These are phyloP conservation scores for Auxenochlorella pyrenoidosa DNA, from an alignment of 139 green algal genomes.

Conservation along the genomic window DNA sequence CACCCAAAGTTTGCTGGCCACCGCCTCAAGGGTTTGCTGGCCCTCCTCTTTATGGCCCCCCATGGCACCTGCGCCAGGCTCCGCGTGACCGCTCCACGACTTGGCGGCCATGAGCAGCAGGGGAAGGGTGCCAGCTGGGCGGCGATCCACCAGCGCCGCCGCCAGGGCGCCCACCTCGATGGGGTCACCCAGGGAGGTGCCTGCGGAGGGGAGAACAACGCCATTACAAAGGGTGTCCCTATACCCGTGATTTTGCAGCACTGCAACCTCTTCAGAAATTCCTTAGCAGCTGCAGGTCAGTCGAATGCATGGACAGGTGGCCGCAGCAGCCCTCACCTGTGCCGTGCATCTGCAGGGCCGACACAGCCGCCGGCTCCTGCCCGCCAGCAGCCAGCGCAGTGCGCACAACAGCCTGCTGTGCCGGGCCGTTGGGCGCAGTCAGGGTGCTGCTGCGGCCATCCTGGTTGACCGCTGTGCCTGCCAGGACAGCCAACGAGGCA, in stretches of 20 bases:
- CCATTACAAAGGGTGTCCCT: no score
- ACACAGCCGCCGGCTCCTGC: background rate
- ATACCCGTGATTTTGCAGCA: no score
- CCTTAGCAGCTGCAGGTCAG: background rate
- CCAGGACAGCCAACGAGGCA: constrained; percentile 34
- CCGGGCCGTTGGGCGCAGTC: constrained; percentile 72
- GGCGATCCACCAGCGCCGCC: constrained; percentile 39
- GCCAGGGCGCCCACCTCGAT: constrained; percentile 68
- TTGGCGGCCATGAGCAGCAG: constrained; percentile 60
- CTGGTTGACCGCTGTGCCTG: constrained; percentile 70
- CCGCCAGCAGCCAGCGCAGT: constrained; percentile 33
- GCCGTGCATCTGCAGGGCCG: constrained; percentile 56
- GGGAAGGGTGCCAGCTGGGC: constrained; percentile 14
- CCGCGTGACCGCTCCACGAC: constrained; percentile 56
- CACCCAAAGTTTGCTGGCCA: no score
- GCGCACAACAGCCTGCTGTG: constrained; percentile 61
- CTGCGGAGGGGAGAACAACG: constrained; percentile 28
- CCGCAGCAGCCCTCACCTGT: constrained; percentile 52
- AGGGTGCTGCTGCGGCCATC: constrained; percentile 68
- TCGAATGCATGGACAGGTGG: no score
- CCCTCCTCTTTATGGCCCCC: no score
- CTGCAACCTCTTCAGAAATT: no score
- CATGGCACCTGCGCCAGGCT: constrained; percentile 41
- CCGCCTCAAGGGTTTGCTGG: no score
- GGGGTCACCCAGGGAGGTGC: constrained; percentile 60